Evolutionary conservation across 768 basidiomycete genomes (phyloP), one percentile per base, ranked within the genome.

Genomic region (Leccinellum luteum): DNA sequence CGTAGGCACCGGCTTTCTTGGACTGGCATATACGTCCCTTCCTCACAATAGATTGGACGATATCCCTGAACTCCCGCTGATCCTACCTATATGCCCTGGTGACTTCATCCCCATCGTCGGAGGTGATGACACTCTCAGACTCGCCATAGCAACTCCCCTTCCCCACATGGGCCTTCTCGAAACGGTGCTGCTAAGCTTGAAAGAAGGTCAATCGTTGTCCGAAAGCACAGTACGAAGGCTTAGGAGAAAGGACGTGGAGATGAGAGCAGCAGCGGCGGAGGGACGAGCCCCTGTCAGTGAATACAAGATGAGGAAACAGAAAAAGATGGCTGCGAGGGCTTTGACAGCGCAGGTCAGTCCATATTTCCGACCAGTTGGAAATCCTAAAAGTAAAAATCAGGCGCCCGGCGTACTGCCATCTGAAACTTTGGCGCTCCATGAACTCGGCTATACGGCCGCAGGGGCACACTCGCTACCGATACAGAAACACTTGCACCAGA

Each of bases 201-300:
- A 61, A 48, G 68, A 69, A 41, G 69, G 66, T 23, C 53, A 66
- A 13, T 27, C 7, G 3, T 47, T 69, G 28, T 70, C 69, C 1
- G 66, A 68, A 47, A 70, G 68, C 47, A 70, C 68, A 4, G 13
- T 60, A 6, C 63, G 68, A 48, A 57, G 68, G 48, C 35, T 69
- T 2, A 66, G 69, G 49, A 63, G 68, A 32, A 70, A 55, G 27
- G 68, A 60, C 5, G 60, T 57, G 8, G 69, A 69, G 45, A 53
- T 43, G 13, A 61, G 58, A 48, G 61, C 58, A 1, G 68, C 68
- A 1, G 60, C 54, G 14, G 61, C 66, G 0, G 66, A 70, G 12
- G 66, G 68, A 10, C 60, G 68, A 41, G 32, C 53, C 25, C 61
- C 68, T 43, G 48, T 69, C 10, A 66, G 61, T 27, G 66, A 70